A percentile compares a stretch with the other conserved stretches of the same genome.
Evolutionary conservation across 129 eudicot genomes (phyloP).

Genomic region (Ambrosia trifida): DNA sequence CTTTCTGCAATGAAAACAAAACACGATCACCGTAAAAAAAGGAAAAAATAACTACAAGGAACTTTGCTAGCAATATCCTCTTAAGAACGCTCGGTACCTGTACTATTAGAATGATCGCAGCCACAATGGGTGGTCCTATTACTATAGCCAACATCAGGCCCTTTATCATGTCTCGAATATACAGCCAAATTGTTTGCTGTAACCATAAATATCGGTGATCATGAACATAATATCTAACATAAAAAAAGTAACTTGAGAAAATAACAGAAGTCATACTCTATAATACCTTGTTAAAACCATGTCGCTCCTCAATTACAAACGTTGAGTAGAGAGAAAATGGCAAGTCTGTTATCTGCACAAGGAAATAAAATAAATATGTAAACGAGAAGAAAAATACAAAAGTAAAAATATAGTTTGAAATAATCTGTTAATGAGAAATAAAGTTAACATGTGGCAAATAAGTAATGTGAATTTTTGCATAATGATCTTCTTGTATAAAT

Average conservation of each 20-base stretch:
- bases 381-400: neutral
- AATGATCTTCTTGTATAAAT: conserved; percentile 5
- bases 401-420: neutral
- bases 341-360: conserved; percentile 83
- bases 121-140: conserved; percentile 91
- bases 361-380: conserved; percentile 8
- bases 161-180: conserved; percentile 83
- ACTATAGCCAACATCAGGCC: conserved; percentile 59
- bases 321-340: conserved; percentile 98
- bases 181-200: conserved; percentile 95
- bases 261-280: conserved; percentile 4
- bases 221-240: conserved; percentile 9
- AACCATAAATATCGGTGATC: conserved; percentile 23
- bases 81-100: conserved; percentile 52
- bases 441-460: no score
- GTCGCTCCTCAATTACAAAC: conserved; percentile 92
- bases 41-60: neutral
- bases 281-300: conserved; percentile 92
- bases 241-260: conserved; percentile 3
- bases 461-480: no score
- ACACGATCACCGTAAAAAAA: neutral
- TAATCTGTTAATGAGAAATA: neutral
- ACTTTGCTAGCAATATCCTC: conserved; percentile 7
- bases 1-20: conserved; percentile 67
- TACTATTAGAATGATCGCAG: conserved; percentile 84